These are phyloP conservation scores for Capsicum chinense DNA, from an alignment of 257 asterid species.

Conservation along the genomic window DNA sequence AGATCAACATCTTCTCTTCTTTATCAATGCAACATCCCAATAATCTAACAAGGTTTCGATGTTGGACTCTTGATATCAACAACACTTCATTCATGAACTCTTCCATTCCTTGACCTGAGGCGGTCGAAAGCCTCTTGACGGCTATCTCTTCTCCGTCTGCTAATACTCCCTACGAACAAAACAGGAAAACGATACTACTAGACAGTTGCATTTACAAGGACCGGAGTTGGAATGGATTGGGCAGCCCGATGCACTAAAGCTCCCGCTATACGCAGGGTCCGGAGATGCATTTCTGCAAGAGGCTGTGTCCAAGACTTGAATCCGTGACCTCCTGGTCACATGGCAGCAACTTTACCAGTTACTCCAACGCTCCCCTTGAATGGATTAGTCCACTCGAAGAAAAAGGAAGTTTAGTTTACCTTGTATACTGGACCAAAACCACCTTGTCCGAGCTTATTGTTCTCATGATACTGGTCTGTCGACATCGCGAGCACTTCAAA, in stretches of 20 bases:
- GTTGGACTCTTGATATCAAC: conserved; percentile 64
- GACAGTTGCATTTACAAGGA: neutral
- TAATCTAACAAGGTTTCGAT: conserved; percentile 60
- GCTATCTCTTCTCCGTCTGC: conserved; percentile 62
- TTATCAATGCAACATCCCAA: too few relatives aligned
- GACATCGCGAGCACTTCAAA: conserved; percentile 55
- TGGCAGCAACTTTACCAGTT: too few relatives aligned
- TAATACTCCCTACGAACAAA: conserved; percentile 49
- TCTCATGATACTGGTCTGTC: conserved; percentile 45
- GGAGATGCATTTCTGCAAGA: too few relatives aligned
- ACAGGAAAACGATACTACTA: neutral
- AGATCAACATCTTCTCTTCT: too few relatives aligned
- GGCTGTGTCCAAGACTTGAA: too few relatives aligned
- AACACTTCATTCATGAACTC: conserved; percentile 68
- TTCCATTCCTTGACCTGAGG: conserved; percentile 60
- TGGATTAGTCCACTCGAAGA: too few relatives aligned
- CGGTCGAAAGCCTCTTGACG: conserved; percentile 61
- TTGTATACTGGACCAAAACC: conserved; percentile 31
- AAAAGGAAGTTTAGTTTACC: too few relatives aligned
- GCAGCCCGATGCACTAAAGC: too few relatives aligned
- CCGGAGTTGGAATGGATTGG: too few relatives aligned
- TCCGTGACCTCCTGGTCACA: too few relatives aligned
- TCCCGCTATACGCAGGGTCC: too few relatives aligned
- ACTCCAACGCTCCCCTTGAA: too few relatives aligned
- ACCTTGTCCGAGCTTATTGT: conserved; percentile 62